Evolutionary conservation across 2,329 filamentous ascomycete species (phyloP), one percentile per base, ranked within the genome.

Genomic region (Passalora sequoiae): DNA sequence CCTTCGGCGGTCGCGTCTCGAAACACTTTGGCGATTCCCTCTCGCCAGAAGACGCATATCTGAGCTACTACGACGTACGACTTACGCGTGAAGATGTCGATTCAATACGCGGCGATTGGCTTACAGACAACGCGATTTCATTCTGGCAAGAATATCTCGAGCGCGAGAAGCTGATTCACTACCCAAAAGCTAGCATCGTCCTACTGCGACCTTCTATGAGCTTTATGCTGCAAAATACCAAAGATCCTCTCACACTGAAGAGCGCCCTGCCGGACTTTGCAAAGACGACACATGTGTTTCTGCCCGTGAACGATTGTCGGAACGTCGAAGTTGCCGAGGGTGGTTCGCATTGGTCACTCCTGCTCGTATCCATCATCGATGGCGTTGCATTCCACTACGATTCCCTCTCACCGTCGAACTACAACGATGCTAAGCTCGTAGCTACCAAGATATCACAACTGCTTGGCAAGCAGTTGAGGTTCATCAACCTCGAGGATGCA

Each of bases 121-220:
- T 98, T 40, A 96, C 91, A 31, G 92, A 98, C 66, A 96, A 95
- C 71, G 89, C 89, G 57, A 97, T 98, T 55, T 84, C 88, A 38
- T 97, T 98, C 64, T 98, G 92, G 91, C 86, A 97, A 76, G 91
- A 97, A 69, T 89, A 86, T 64, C 81, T 98, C 53, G 92, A 98
- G 67, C 86, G 82, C 50, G 91, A 97, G 71, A 82, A 88, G 49
- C 81, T 98, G 20, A 73, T 74, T 21, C 78, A 81, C 56, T 94
- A 85, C 62, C 86, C 86, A 7, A 81, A 86, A 61, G 88, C 88
- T 15, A 80, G 88, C 51, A 95, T 98, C 63, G 76, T 91, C 47
- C 85, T 98, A 44, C 81, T 98, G 20, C 86, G 91, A 9, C 92
- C 92, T 1, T 86, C 83, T 59, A 94, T 97, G 86, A 83, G 86